These are phyloP conservation scores for Solanum aculeatissimum DNA, from an alignment of 305 asterid species.

Conservation along the genomic window DNA sequence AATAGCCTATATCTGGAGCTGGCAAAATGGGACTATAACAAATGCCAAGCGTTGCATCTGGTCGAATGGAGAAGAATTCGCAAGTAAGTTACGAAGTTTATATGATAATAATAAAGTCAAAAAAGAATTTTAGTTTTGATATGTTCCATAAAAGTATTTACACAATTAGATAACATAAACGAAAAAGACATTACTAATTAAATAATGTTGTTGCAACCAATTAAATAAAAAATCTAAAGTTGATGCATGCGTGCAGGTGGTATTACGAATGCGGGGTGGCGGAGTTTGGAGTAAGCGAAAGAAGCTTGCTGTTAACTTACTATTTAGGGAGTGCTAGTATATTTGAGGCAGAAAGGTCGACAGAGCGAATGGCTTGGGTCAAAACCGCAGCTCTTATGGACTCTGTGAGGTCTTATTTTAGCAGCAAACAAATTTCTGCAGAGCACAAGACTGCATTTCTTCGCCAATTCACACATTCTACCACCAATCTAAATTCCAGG, in stretches of 20 bases:
- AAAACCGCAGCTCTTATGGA: slow-evolving; percentile 51
- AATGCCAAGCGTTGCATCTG: slow-evolving; percentile 61
- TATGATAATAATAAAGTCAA: neutral
- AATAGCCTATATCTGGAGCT: slow-evolving; percentile 56
- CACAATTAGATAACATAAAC: too few species aligned
- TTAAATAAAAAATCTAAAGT: too few species aligned
- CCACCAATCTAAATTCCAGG: neutral
- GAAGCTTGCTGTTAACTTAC: slow-evolving; percentile 24
- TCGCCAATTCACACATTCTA: slow-evolving; percentile 22
- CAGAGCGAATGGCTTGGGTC: slow-evolving; percentile 61
- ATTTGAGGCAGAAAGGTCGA: slow-evolving; percentile 54
- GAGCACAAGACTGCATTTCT: slow-evolving; percentile 31
- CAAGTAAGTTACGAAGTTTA: slow-evolving; percentile 26
- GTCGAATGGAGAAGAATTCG: slow-evolving; percentile 64
- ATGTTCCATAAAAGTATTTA: too few species aligned
- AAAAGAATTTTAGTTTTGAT: too few species aligned
- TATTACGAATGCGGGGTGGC: slow-evolving; percentile 23
- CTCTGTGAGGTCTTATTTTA: slow-evolving; percentile 21
- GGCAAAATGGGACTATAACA: slow-evolving; percentile 61
- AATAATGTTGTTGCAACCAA: too few species aligned
- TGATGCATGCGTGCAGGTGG: slow-evolving; percentile 39
- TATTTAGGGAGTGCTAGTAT: slow-evolving; percentile 43
- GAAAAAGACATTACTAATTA: too few species aligned
- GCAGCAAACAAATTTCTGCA: neutral
- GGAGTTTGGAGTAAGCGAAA: slow-evolving; percentile 33